Base-by-base conservation (phyloP, 2,329 filamentous ascomycete genomes). In the Xylaria multiplex region DNA sequence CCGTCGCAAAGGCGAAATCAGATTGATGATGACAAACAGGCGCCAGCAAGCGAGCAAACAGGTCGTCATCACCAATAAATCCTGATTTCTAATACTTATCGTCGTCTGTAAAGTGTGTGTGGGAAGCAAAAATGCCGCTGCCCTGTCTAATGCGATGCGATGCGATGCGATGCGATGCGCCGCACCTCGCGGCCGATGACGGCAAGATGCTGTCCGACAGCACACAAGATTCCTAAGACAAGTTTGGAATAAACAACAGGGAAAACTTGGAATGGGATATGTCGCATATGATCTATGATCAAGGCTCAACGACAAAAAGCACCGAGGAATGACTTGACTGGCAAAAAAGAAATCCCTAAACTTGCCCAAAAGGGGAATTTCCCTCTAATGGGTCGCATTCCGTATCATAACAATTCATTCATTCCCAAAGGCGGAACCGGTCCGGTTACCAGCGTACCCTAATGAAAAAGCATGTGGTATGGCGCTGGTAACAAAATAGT, bases 1-100 rank as follows among this genome's bases (percentile, higher is more conserved):
- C 48, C 59, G 67, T 45, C 64, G 64, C 46, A 55, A 62, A 24
- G 48, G 49, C 63, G 55, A 61, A 64, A 56, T 53, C 35, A 66
- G 52, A 58, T 53, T 27, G 27, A 30, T 43, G 55, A 67, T 67
- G 53, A 67, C 65, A 65, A 58, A 69, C 59, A 56, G 19, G n/a
- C 48, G 49, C 40, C 7, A 40, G 24, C 40, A 54, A 42, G 30
- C 61, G 59, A 27, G 2, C 6, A 40, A 49, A 45, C 60, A 27
- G 40, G 66, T 55, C 54, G 37, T 40, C 53, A 58, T 24, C 64
- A 57, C 45, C 61, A 53, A 37, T 61, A 43, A 72, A 69, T 65
- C 63, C 27, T 62, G 68, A 70, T 69, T 70, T 71, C 67, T 69
- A 72, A 71, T 73, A 59, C 64, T 63, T 62, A 27, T 27, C 27